Evolutionary conservation across 2,329 filamentous ascomycete genomes (phyloP), one percentile per base, ranked within the genome.

Genomic region (Rachicladosporium sp.): DNA sequence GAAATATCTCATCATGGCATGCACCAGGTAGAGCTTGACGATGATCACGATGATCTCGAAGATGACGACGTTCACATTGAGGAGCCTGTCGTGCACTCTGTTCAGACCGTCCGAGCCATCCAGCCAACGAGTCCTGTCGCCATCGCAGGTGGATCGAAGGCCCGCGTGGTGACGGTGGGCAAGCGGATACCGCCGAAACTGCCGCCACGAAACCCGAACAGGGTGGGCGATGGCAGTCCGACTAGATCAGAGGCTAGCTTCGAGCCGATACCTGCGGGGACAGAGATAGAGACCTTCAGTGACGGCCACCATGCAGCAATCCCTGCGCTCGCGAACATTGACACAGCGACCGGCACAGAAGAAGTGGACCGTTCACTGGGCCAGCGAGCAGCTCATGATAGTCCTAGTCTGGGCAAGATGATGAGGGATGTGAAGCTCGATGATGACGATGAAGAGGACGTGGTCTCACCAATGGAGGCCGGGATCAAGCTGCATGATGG

Each of bases 81-180:
- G 6, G 53, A 59, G 10, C 57, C 60, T 11, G 64, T 67, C 4
- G 64, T 65, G 19, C 72, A 79, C 2, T 67, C 85, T 29, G 72
- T 87, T 23, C 82, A 78, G 43, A 78, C 84, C 51, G 15, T 19
- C 15, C 15, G 15, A 5, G 7, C 32, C n/a, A 73, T 84, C 5
- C 72, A 76, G 38, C 72, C 76, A 31, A 68, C 74, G 33, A 38
- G 45, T 5, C 49, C 55, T 11, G 48, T 54, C 34, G 49, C 49
- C 12, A 46, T 58, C 41, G 21, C 33, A 6, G 29, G 38, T 9
- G 35, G 43, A 11, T 80, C 77, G 31, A 81, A 83, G 54, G 84
- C 86, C 15, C 80, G 81, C 37, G 68, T 95, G 37, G 84, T 95
- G 21, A 87, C 77, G 34, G 93, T 95, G 43, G 78, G 83, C 9